Percentiles rank a stretch among this genome's conserved stretches.
Conservation (phyloP, 2,329 filamentous ascomycete genomes). For the Clonostachys rhizophaga region DNA sequence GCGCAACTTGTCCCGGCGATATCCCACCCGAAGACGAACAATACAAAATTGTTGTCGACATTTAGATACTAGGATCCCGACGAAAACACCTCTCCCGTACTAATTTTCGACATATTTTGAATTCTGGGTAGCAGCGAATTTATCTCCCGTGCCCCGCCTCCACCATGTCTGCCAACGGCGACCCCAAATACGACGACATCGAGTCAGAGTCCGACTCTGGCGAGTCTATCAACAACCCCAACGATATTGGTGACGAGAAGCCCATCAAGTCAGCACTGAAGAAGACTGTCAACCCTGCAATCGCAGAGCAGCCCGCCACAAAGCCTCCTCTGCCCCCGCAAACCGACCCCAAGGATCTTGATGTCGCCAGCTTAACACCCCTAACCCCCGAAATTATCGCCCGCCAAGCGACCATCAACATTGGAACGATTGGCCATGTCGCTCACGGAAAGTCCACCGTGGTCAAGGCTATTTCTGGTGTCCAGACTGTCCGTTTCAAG, state of each 20-base stretch:
- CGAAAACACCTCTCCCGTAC: not conserved
- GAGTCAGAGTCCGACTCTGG: conserved; percentile 66
- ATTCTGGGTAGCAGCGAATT: not conserved
- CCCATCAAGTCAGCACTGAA: conserved; percentile 82
- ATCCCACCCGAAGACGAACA: conserved; percentile 8
- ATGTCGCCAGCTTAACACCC: conserved; percentile 75
- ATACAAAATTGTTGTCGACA: conserved; percentile 7
- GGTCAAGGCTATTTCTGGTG: conserved; percentile 97
- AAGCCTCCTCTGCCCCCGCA: conserved; percentile 68
- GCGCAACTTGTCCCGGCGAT: conserved; percentile 10
- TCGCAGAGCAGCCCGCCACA: conserved; percentile 51
- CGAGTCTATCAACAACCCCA: conserved; percentile 58
- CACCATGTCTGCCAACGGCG: conserved; percentile 52
- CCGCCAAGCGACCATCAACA: conserved; percentile 97
- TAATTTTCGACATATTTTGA: not conserved
- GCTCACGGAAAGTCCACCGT: conserved; percentile 99
- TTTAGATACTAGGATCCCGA: not conserved
- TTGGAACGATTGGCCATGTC: conserved; percentile 97
- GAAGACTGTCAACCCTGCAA: conserved; percentile 51
- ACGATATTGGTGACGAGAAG: conserved; percentile 58
- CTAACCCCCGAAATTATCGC: conserved; percentile 96
- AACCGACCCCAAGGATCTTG: conserved; percentile 85
- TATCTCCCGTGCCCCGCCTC: conserved; percentile 18
- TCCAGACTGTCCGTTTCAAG: conserved; percentile 99
- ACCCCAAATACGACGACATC: conserved; percentile 65